These are phyloP conservation scores for Ophiocordyceps robertsii DNA, from an alignment of 2,329 filamentous ascomycete species.

Conservation along the genomic window DNA sequence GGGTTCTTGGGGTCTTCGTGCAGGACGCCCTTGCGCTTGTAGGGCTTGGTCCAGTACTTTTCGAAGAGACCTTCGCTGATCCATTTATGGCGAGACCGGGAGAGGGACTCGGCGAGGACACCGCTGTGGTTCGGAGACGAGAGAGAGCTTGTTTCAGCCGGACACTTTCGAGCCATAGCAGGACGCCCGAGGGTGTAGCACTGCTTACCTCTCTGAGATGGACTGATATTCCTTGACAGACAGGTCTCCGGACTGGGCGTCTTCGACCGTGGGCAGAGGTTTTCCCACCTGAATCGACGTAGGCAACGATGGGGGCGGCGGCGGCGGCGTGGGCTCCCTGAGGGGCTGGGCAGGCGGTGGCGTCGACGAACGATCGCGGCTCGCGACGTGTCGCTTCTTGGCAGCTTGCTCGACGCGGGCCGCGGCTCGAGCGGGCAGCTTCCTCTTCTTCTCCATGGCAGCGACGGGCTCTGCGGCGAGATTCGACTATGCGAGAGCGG, in stretches of 20 bases:
- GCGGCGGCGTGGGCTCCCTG: constrained; percentile 17
- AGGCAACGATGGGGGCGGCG: constrained; percentile 36
- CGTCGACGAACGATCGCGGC: constrained; percentile 38
- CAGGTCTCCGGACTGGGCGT: constrained; percentile 51
- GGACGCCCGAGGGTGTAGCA: too few species aligned
- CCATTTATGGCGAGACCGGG: constrained; percentile 62
- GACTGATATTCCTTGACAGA: constrained; percentile 56
- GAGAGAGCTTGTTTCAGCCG: neutral
- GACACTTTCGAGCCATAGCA: too few species aligned
- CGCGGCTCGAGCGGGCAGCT: constrained; percentile 47
- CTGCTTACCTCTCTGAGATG: constrained; percentile 52
- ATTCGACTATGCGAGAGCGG: neutral
- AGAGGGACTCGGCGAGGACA: constrained; percentile 59
- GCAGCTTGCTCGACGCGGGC: constrained; percentile 45
- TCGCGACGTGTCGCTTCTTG: constrained; percentile 46
- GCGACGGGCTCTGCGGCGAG: constrained; percentile 2
- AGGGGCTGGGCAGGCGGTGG: constrained; percentile 23
- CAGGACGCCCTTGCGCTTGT: constrained; percentile 51
- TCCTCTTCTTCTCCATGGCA: constrained; percentile 52
- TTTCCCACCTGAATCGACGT: constrained; percentile 50
- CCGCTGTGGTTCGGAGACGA: constrained; percentile 34
- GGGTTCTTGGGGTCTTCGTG: constrained; percentile 54
- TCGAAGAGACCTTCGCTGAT: constrained; percentile 60
- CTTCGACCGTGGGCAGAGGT: constrained; percentile 57
- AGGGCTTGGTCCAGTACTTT: constrained; percentile 64